A percentile compares a stretch with the other conserved stretches of the same genome.
These are phyloP conservation scores for Aspergillus steynii DNA, from an alignment of 495 filamentous ascomycete genomes.

Conservation along the genomic window DNA sequence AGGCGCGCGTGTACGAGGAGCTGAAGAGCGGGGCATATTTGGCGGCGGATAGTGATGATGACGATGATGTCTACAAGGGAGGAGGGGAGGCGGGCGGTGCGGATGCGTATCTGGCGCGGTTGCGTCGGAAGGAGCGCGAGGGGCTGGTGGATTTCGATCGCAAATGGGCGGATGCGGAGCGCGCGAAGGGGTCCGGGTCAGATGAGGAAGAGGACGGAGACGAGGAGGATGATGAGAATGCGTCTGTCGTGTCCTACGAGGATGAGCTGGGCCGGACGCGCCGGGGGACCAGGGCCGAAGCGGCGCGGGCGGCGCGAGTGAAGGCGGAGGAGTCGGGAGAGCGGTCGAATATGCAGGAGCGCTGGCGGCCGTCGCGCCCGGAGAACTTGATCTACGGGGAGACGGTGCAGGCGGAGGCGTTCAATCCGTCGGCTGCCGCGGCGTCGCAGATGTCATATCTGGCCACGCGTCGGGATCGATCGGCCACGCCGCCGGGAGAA, in stretches of 20 bases:
- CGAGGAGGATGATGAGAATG: constrained; percentile 43
- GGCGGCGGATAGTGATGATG: constrained; percentile 35
- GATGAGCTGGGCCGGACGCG: constrained; percentile 89
- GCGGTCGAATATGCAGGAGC: constrained; percentile 43
- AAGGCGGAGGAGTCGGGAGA: constrained; percentile 36
- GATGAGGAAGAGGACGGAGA: constrained; percentile 31
- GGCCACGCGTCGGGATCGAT: constrained; percentile 71
- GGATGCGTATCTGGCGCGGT: constrained; percentile 31
- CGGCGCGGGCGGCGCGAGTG: constrained; percentile 53
- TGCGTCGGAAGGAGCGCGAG: constrained; percentile 47
- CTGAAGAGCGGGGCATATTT: constrained; percentile 73
- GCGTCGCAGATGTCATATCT: constrained; percentile 68
- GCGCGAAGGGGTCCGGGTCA: constrained; percentile 34
- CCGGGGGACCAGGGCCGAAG: constrained; percentile 63
- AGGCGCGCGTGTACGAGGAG: constrained; percentile 77
- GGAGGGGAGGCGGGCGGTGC: constrained; percentile 15
- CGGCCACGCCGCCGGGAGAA: constrained; percentile 72
- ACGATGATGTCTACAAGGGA: constrained; percentile 54
- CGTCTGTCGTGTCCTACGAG: constrained; percentile 73
- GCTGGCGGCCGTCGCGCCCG: constrained; percentile 63
- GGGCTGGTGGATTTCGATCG: constrained; percentile 86
- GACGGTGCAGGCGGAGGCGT: constrained; percentile 77
- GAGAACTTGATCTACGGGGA: constrained; percentile 78
- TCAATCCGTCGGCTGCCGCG: constrained; percentile 63
- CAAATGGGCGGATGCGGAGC: constrained; percentile 79